These are phyloP conservation scores for Nakazawaea populi DNA, from an alignment of 805 yeast species.

Conservation along the genomic window DNA sequence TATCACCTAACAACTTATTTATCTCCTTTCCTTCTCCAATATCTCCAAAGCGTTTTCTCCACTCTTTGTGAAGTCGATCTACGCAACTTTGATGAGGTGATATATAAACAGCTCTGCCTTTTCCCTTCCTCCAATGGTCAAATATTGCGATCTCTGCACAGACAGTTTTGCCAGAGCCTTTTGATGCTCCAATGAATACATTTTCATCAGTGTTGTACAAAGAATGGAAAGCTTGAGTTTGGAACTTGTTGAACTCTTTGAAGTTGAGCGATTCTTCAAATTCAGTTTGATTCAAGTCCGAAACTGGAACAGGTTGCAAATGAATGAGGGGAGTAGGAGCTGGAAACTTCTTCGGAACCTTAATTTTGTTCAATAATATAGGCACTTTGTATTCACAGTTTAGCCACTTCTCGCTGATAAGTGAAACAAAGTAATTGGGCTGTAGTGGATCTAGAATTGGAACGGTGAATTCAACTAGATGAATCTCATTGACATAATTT, in stretches of 20 bases:
- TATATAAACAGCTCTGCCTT: slow-evolving; percentile 71
- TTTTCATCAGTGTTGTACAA: slow-evolving; percentile 54
- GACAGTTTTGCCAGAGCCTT: slow-evolving; percentile 71
- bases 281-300: slow-evolving; percentile 42
- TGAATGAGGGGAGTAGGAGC: slow-evolving; percentile 55
- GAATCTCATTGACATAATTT: slow-evolving; percentile 45
- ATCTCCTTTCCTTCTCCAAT: slow-evolving; percentile 56
- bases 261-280: slow-evolving; percentile 42
- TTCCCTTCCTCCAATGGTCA: slow-evolving; percentile 63
- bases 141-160: slow-evolving; percentile 71
- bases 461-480: slow-evolving; percentile 59
- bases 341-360: slow-evolving; percentile 59
- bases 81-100: slow-evolving; percentile 54
- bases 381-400: slow-evolving; percentile 65
- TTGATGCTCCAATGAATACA: slow-evolving; percentile 62
- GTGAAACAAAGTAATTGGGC: slow-evolving; percentile 68
- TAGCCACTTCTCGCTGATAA: slow-evolving; percentile 82
- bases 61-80: slow-evolving; percentile 37
- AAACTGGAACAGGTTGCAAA: slow-evolving; percentile 40
- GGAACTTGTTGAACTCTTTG: slow-evolving; percentile 59
- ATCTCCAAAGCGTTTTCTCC: slow-evolving; percentile 45
- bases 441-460: slow-evolving; percentile 48
- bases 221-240: slow-evolving; percentile 62
- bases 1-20: slow-evolving; percentile 47
- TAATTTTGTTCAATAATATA: slow-evolving; percentile 43